Conservation (phyloP, 2,329 filamentous ascomycete genomes). For the Phyllosticta citrichinensis region DNA sequence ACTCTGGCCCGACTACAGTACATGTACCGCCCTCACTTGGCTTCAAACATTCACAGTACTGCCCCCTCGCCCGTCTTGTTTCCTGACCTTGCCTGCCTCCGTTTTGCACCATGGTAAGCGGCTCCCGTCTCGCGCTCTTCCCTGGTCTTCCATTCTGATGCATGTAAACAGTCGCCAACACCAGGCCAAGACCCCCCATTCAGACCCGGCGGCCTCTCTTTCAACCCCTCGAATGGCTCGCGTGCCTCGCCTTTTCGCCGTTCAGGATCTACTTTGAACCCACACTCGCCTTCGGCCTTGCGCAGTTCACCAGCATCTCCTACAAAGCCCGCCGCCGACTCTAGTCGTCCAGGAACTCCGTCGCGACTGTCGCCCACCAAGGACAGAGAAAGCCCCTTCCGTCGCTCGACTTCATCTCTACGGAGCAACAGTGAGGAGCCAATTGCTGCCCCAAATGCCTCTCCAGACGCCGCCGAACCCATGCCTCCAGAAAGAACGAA, state of each 20-base stretch:
- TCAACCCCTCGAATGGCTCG: conserved; percentile 25
- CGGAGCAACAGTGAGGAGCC: conserved; percentile 14
- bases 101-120: conserved; percentile 6
- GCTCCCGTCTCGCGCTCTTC: not conserved
- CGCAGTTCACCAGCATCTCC: conserved; percentile 13
- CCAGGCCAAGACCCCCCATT: conserved; percentile 18
- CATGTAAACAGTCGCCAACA: conserved; percentile 3
- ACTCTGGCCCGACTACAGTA: too few relatives aligned
- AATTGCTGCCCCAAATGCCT: not conserved
- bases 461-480: not conserved
- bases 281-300: conserved; percentile 29
- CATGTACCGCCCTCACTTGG: not conserved
- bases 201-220: conserved; percentile 35
- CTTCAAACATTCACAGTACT: not conserved
- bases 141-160: not conserved
- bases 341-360: conserved; percentile 9
- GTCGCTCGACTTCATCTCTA: conserved; percentile 25
- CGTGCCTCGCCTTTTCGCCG: conserved; percentile 37
- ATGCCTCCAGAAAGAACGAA: not conserved
- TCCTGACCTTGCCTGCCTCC: not conserved
- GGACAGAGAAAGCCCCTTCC: conserved; percentile 11
- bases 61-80: not conserved
- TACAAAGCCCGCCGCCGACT: conserved; percentile 7
- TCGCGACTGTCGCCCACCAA: conserved; percentile 15
- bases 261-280: conserved; percentile 28